Evolutionary conservation across 73 alveolate genomes (phyloP).

Genomic region (Blepharisma stoltei): DNA sequence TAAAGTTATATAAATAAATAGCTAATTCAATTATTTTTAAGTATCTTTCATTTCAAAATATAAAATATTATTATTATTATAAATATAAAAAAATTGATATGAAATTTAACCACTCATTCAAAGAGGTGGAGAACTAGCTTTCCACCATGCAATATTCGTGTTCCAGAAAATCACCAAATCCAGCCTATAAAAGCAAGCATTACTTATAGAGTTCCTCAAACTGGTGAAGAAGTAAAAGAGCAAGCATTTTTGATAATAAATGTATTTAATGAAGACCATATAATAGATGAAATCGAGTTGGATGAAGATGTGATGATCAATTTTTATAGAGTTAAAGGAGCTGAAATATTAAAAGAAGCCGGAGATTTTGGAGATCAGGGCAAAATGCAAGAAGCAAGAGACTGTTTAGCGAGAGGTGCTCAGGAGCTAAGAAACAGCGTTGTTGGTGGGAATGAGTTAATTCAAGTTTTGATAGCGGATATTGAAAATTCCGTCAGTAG

Average conservation of each 20-base stretch:
- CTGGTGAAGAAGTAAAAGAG: background rate
- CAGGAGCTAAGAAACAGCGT: slow-evolving; percentile 1
- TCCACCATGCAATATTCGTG: too few relatives aligned
- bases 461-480: slow-evolving; percentile 28
- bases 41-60: too few relatives aligned
- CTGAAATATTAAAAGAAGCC: slow-evolving; percentile 43
- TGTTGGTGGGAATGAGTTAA: background rate
- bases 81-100: too few relatives aligned
- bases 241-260: slow-evolving; percentile 11
- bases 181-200: slow-evolving; percentile 17
- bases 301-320: slow-evolving; percentile 49
- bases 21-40: too few relatives aligned
- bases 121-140: too few relatives aligned
- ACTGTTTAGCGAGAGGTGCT: slow-evolving; percentile 6
- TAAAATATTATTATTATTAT: too few relatives aligned
- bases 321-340: slow-evolving; percentile 45
- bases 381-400: slow-evolving; percentile 32
- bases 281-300: slow-evolving; percentile 3
- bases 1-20: too few relatives aligned
- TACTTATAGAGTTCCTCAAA: slow-evolving; percentile 28
- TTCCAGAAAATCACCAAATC: too few relatives aligned
- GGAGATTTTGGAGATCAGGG: slow-evolving; percentile 39
- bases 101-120: too few relatives aligned
- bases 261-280: slow-evolving; percentile 5
- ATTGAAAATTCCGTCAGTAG: slow-evolving; percentile 26